Percentiles rank a stretch among this genome's conserved stretches.
These are phyloP conservation scores for Chlorella sorokiniana DNA, from an alignment of 139 green algal species.

Conservation along the genomic window DNA sequence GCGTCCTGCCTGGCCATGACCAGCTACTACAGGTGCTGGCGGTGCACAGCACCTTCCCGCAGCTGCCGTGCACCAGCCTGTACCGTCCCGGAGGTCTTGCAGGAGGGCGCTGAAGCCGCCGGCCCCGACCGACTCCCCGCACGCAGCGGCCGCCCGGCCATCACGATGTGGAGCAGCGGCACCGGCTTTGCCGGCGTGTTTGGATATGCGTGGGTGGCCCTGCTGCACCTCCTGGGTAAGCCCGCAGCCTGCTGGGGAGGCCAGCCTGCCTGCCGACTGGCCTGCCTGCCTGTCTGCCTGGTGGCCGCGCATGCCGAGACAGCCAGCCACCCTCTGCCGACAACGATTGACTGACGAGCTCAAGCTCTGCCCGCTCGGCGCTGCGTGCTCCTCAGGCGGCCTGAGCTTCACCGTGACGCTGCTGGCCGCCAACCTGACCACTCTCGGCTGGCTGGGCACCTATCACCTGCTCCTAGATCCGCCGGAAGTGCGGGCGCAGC, in stretches of 20 bases:
- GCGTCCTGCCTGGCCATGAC: slow-evolving; percentile 60
- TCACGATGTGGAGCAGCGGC: slow-evolving; percentile 57
- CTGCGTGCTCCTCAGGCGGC: background rate
- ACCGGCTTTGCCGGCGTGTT: slow-evolving; percentile 61
- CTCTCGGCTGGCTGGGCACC: slow-evolving; percentile 7
- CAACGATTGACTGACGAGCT: too few species aligned
- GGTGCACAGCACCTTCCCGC: background rate
- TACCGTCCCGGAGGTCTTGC: background rate
- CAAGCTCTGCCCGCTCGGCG: background rate
- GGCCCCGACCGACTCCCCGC: background rate
- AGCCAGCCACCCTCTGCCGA: too few species aligned
- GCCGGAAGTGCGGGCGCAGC: background rate
- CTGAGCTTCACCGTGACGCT: slow-evolving; percentile 25
- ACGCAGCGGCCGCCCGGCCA: slow-evolving; percentile 1
- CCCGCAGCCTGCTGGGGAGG: background rate
- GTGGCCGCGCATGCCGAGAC: too few species aligned
- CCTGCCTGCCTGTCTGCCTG: slow-evolving; percentile 20
- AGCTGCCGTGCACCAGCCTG: background rate
- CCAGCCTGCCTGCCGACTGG: slow-evolving; percentile 8
- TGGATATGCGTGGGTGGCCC: slow-evolving; percentile 55
- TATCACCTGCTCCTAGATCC: slow-evolving; percentile 37
- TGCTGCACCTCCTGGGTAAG: slow-evolving; percentile 34
- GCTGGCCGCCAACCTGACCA: slow-evolving; percentile 13
- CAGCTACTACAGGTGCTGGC: slow-evolving; percentile 34
- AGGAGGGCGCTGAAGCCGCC: background rate